Conservation (phyloP, 2,329 filamentous ascomycete genomes). For the Calonectria naviculata region DNA sequence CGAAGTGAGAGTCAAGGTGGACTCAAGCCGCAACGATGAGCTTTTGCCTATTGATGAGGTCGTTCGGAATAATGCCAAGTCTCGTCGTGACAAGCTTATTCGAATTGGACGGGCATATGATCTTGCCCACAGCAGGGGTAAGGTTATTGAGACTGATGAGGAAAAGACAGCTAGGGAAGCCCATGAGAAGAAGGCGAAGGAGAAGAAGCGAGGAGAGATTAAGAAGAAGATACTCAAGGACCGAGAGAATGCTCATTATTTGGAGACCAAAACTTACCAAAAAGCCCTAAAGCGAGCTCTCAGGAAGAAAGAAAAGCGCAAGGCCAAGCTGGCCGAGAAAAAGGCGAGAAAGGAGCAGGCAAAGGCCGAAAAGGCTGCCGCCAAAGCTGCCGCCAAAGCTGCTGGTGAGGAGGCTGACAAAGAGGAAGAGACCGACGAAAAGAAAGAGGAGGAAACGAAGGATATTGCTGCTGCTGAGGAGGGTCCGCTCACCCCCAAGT, state of each 20-base stretch:
- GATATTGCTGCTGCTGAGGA: slow-evolving; percentile 12
- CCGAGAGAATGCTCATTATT: slow-evolving; percentile 48
- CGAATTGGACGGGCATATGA: slow-evolving; percentile 78
- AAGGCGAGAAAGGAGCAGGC: slow-evolving; percentile 31
- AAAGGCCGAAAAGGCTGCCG: slow-evolving; percentile 30
- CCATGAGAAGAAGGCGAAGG: slow-evolving; percentile 55
- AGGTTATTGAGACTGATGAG: slow-evolving; percentile 58
- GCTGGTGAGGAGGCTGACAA: background rate
- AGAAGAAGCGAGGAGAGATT: slow-evolving; percentile 48
- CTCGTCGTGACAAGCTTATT: slow-evolving; percentile 76
- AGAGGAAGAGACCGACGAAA: slow-evolving; percentile 14
- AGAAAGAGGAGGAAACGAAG: background rate
- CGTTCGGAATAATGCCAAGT: slow-evolving; percentile 71
- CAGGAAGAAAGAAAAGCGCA: slow-evolving; percentile 86
- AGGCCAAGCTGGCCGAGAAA: slow-evolving; percentile 73
- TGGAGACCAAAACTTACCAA: slow-evolving; percentile 50
- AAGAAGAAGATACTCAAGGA: slow-evolving; percentile 56
- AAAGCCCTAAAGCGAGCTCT: slow-evolving; percentile 39
- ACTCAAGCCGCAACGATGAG: slow-evolving; percentile 68
- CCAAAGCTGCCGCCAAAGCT: slow-evolving; percentile 15
- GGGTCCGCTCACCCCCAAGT: slow-evolving; percentile 34
- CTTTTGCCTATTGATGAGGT: slow-evolving; percentile 71
- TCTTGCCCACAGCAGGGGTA: slow-evolving; percentile 75
- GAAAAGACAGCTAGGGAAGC: slow-evolving; percentile 60
- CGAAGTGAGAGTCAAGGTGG: slow-evolving; percentile 79